Evolutionary conservation across 106 monocot genomes (phyloP), one percentile per base, ranked within the genome.

Genomic region (Narthecium ossifragum): DNA sequence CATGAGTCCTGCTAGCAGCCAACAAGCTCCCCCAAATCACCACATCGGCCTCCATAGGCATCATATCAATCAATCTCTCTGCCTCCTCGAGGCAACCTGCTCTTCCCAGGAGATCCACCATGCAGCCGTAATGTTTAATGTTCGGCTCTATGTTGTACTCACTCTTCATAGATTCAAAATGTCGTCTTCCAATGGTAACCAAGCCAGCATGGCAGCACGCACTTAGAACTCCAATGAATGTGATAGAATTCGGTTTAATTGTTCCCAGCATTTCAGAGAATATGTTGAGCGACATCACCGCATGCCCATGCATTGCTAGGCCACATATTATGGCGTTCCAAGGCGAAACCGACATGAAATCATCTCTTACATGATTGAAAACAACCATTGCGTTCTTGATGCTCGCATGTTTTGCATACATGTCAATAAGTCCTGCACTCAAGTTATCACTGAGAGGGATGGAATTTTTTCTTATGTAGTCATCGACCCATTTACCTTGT

Each of bases 131-230:
- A 46, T 83, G 82, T 66, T 92, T 83, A 38, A 82, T 68, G 2
- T 56, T 74, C 26, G 91, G 82, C 15, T 65, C 51, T 4, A 92
- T 64, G n/a, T 31, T 32, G 46, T 83, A 77, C 20, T 53, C 62
- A n/a, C 47, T 69, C 38, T n/a, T 73, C 73, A 92, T 92, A 1
- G 54, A 55, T 51, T 75, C 58, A 28, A 92, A 80, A 64, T 79
- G 41, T 0, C 23, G 11, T 28, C 68, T 80, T 5, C 85, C 91
- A 2, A 11, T 39, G 8, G 20, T 56, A 17, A 86, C 70, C 71
- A 83, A 39, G 6, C 91, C 91, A 17, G 71, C 65, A 34, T 92
- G 91, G 66, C 82, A 77, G 47, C 86, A 92, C 1, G 91, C 91
- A 29, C 55, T 66, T 51, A 92, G 45, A 2, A 86, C 91, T 11